Evolutionary conservation across 352 stramenopile genomes (phyloP), one percentile per base, ranked within the genome.

Genomic region (Phytophthora quininea): DNA sequence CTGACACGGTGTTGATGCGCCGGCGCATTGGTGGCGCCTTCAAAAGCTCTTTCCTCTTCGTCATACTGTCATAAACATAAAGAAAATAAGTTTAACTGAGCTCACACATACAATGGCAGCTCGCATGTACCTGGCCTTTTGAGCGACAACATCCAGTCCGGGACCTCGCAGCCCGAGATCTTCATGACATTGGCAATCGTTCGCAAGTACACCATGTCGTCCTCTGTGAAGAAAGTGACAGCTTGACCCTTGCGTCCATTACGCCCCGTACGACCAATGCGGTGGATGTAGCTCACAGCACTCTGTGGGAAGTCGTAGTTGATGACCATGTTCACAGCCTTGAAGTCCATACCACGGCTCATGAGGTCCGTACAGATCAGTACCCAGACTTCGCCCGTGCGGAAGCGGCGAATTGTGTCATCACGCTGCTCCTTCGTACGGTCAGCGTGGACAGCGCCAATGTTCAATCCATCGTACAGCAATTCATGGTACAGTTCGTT

Each of bases 301-400:
- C 89, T 93, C 82, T 90, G 62, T 52, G 98, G 97, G 65, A 99
- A 98, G 79, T 99, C 98, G 71, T 99, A 99, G 79, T 99, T 99
- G 74, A 99, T 98, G 7, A 99, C 98, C 88, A 98, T 98, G 65
- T 99, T 99, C 5, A 99, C 97, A 15, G 94, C 97, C 79, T 98
- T 98, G 71, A 99, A 99, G 84, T 99, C 98, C 67, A 99, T 98
- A 69, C 98, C 98, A 67, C 98, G 86, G 29, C 91, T 97, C 75
- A 99, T 98, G 7, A 99, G 77, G 71, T 99, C 98, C n/a, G 98
- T 99, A 58, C 95, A 99, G 60, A 99, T 99, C 30, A 99, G 84
- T 19, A 99, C 85, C 97, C 98, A 99, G 19, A 98, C 95, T 31
- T 97, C 86, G n/a, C 98, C 97, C n/a, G 82, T 92, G 12, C 98